phyloP scores from a whole-genome alignment of 1,139 yeast genomes.

The Geotrichum carabidarum region DNA sequence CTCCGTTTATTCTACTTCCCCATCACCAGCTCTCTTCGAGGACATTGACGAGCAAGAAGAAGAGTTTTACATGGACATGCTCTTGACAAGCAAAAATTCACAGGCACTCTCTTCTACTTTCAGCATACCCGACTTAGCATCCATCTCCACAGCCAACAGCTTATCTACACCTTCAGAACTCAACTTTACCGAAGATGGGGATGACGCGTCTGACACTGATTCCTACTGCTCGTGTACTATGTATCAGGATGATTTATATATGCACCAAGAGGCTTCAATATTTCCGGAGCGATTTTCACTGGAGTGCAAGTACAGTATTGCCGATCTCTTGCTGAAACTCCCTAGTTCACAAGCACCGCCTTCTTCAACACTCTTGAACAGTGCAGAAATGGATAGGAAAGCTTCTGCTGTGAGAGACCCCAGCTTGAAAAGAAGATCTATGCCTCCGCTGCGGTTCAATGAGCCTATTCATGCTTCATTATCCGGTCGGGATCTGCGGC shows the following conservation, averaged over 20 bases:
- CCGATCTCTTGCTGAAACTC: not conserved
- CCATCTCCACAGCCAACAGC: not conserved
- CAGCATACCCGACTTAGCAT: too few relatives aligned
- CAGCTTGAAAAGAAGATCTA: too few relatives aligned
- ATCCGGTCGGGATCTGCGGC: too few relatives aligned
- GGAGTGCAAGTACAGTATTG: not conserved
- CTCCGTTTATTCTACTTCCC: not conserved
- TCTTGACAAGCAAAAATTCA: not conserved
- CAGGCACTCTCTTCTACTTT: too few relatives aligned
- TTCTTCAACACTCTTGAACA: too few relatives aligned
- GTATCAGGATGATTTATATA: not conserved
- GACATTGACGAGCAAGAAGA: conserved; percentile 76
- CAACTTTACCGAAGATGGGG: not conserved
- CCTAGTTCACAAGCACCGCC: not conserved
- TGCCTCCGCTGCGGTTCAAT: too few relatives aligned
- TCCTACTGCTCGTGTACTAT: not conserved
- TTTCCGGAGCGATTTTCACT: not conserved
- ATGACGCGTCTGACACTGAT: not conserved
- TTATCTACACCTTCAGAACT: not conserved
- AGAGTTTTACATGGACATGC: conserved; percentile 52
- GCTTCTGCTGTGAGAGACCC: too few relatives aligned
- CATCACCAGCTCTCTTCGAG: conserved; percentile 29
- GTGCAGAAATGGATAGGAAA: too few relatives aligned
- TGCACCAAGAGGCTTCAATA: not conserved
- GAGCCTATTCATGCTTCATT: too few relatives aligned